Base-by-base conservation (phyloP, 306 rosid species). In the Cicer pinnatifidum region DNA sequence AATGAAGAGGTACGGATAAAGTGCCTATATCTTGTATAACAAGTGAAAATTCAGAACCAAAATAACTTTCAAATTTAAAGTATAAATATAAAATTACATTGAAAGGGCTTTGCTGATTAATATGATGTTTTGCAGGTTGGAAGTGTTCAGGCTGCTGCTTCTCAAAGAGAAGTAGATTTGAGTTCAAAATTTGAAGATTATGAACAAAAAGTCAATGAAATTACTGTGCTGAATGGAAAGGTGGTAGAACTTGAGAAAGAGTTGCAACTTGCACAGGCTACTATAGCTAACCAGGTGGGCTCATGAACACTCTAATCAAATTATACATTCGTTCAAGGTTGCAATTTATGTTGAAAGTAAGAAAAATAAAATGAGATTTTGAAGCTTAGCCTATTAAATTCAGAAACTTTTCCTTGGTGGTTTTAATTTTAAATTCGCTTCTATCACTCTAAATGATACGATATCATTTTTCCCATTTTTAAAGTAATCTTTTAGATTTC, bases 171-270 rank as follows among this genome's bases (percentile, higher is more conserved):
- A 72, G 80, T 82, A 44, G 90, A 87, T 57, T 79, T 93, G 58
- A 75, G 62, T 62, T 84, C 89, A 67, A 87, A 90, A 72, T 62
- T 90, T 85, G 89, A 86, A 28, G 95, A 90, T 37, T 87, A 86
- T 57, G 85, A 75, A 3, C 77, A 45, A 40, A 85, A 75, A 76
- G 35, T 85, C 53, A 83, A 78, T 23, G 96, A 86, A 16, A 84
- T 82, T 75, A 82, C 82, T 82, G 57, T 78, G 46, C 76, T 92
- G 51, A 85, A 82, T 75, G 97, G 79, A 67, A 89, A 86, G 77
- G 82, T 90, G 20, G 60, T 33, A 48, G 85, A 86, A 75, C 95
- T 90, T 81, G 89, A 87, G 82, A 83, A 79, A 80, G 95, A 92
- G 69, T 81, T 92, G 64, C 82, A 90, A 58, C 83, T 86, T 67